Evolutionary conservation across 2,329 filamentous ascomycete species (phyloP).

Genomic region (Phyllosticta capitalensis): DNA sequence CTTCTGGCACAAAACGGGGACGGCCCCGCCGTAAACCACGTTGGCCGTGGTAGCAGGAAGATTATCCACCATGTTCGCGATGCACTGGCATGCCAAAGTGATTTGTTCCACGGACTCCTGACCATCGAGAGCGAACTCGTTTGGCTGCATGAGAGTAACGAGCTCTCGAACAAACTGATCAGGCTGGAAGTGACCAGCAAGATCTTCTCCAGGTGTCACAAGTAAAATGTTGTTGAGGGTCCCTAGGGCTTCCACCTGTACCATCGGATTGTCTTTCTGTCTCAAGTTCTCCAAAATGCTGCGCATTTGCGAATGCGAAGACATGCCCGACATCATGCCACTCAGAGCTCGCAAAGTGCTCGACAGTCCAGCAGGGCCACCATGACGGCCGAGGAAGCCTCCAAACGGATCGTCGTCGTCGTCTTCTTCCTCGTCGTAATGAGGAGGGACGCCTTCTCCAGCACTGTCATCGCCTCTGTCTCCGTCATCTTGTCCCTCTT

Average conservation of each 20-base stretch:
- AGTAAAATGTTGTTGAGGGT: slow-evolving; percentile 88
- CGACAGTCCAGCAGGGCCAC: slow-evolving; percentile 56
- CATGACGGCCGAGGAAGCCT: slow-evolving; percentile 58
- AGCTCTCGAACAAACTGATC: slow-evolving; percentile 94
- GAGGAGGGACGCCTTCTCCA: slow-evolving; percentile 50
- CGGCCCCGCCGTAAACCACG: slow-evolving; percentile 93
- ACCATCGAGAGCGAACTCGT: slow-evolving; percentile 51
- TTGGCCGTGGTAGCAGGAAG: slow-evolving; percentile 86
- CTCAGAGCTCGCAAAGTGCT: slow-evolving; percentile 77
- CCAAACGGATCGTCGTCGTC: slow-evolving; percentile 53
- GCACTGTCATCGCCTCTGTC: slow-evolving; percentile 46
- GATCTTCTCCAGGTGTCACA: slow-evolving; percentile 91
- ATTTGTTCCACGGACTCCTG: slow-evolving; percentile 96
- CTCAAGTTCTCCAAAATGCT: slow-evolving; percentile 52
- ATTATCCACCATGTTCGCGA: slow-evolving; percentile 97
- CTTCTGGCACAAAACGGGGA: slow-evolving; percentile 90
- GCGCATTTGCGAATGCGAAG: slow-evolving; percentile 60
- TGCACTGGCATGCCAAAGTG: slow-evolving; percentile 88
- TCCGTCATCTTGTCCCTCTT: slow-evolving; percentile 36
- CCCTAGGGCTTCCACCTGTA: slow-evolving; percentile 85
- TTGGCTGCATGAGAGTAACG: slow-evolving; percentile 82
- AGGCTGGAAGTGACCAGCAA: slow-evolving; percentile 88
- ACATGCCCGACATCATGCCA: slow-evolving; percentile 83
- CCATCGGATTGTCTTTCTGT: slow-evolving; percentile 72
- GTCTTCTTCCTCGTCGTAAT: slow-evolving; percentile 42